Base-by-base conservation (phyloP, 2,329 filamentous ascomycete genomes). In the Ramichloridium luteum region DNA sequence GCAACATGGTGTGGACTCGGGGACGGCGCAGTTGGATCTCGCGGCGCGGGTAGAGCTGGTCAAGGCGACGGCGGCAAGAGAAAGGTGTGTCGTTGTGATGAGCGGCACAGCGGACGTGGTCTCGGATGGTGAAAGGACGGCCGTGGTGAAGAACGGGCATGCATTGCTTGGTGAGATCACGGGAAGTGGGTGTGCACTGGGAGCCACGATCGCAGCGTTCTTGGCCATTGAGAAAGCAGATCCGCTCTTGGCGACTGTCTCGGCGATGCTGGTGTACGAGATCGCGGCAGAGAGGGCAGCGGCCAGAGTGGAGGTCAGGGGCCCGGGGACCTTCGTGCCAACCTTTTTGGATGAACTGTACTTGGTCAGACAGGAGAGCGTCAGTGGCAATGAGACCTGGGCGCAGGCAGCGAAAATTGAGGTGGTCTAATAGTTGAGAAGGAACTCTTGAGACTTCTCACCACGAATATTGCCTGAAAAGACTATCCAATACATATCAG, bases 1-100 rank as follows among this genome's bases (percentile, higher is more conserved):
- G 37, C 88, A 94, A 57, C 75, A 78, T 26, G 88, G 88, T 29
- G 88, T 96, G 8, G 88, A 96, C 57, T 83, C 77, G 40, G 71
- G 70, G 1, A 59, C 70, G 3, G 73, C 74, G 29, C 63, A 62
- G 3, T 55, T 72, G 40, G 51, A 61, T 12, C 44, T 61, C 1
- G 48, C 60, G 0, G 74, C 80, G 40, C 72, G 74, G 36, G 74
- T 72, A 3, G 49, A 51, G 2, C 58, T 93, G 11, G 80, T 83
- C 10, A 61, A 64, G 28, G 62, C 66, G 4, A 63, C 93, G 5
- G 85, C 88, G 1, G 56, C 56, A 5, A 66, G 74, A 34, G 75
- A 85, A 51, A 63, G 73, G 53, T 77, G 73, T 48, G 61, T 93
- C 27, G 71, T 92, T 9, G 68, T 94, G 31, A 74, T 93, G 67